Evolutionary conservation across 148 eudicot species (phyloP).

Genomic region (Persicaria tinctoria): DNA sequence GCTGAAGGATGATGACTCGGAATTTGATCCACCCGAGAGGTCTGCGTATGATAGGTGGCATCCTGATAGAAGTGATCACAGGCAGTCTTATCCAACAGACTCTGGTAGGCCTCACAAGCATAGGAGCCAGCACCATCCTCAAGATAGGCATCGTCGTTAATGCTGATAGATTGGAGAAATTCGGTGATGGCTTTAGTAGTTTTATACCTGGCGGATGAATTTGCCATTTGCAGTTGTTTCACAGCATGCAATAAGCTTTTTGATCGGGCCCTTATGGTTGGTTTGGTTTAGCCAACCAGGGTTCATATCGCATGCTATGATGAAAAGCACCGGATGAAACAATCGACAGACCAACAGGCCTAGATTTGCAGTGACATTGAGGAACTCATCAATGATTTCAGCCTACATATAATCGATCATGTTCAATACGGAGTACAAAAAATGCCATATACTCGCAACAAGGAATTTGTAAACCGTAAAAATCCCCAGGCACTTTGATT

Average conservation of each 20-base stretch:
- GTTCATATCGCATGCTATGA: neutral
- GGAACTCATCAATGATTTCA: neutral
- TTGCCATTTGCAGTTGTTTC: conserved; percentile 2
- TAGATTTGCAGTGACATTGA: neutral
- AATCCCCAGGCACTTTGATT: no score
- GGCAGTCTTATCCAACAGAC: neutral
- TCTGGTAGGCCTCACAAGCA: neutral
- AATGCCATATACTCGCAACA: no score
- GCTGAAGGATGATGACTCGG: neutral
- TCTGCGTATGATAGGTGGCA: neutral
- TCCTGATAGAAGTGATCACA: neutral
- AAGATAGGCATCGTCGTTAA: neutral
- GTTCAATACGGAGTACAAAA: no score
- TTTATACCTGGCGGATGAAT: neutral
- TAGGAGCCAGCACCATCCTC: neutral
- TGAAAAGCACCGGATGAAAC: no score
- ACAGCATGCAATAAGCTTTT: conserved; percentile 2
- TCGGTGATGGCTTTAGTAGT: neutral
- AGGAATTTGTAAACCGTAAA: no score
- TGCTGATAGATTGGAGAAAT: neutral
- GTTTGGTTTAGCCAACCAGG: neutral
- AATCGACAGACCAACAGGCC: neutral
- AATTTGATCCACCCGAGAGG: conserved; percentile 1
- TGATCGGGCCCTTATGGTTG: neutral
- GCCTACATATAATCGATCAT: neutral